These are phyloP conservation scores for Liriodendron chinense DNA, from an alignment of 164 flowering plant genomes.

Conservation along the genomic window DNA sequence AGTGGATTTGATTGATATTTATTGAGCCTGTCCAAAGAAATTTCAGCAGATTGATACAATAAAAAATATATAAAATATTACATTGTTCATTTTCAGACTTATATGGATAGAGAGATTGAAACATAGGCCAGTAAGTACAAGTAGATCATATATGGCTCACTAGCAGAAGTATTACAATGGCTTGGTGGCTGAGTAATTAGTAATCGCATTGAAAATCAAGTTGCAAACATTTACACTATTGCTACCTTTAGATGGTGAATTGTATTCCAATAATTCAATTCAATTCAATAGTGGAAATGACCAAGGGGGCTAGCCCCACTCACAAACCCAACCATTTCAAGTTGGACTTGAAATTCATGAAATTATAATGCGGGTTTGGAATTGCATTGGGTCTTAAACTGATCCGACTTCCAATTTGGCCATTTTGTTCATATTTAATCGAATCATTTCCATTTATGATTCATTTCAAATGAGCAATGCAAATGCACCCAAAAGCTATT, in stretches of 20 bases:
- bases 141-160: not conserved
- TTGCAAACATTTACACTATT: not conserved
- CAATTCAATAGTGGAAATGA: not conserved
- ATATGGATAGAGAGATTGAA: not conserved
- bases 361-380: not conserved
- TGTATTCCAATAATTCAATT: not conserved
- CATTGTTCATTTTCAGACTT: not conserved
- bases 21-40: not conserved
- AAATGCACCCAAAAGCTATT: too few species aligned
- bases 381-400: not conserved
- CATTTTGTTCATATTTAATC: not conserved
- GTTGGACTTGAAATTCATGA: not conserved
- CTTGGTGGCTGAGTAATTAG: not conserved
- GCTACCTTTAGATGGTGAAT: not conserved
- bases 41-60: not conserved
- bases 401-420: not conserved
- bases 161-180: not conserved
- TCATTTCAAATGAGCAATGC: too few species aligned
- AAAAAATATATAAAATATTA: not conserved
- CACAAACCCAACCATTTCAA: not conserved
- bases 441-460: too few species aligned
- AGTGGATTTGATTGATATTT: not conserved
- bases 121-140: not conserved
- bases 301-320: not conserved
- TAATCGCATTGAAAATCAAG: not conserved